A percentile compares a stretch with the other conserved stretches of the same genome.
Conservation (phyloP, 2,329 filamentous ascomycete genomes). For the Fusarium dimerum region DNA sequence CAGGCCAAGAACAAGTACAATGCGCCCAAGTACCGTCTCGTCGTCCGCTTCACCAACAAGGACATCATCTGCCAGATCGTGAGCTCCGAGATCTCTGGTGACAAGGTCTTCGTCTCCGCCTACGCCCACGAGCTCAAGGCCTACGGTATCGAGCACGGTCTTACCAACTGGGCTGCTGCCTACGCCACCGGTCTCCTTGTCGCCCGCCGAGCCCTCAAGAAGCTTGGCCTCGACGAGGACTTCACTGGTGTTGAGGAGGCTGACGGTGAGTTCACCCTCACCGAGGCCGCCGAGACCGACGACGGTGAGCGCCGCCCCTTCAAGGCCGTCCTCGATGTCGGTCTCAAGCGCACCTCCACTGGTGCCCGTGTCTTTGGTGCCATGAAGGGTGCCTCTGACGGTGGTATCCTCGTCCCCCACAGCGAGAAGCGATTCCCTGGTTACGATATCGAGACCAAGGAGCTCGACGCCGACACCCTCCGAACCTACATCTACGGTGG, state of each 20-base stretch:
- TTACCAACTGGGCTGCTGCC: slow-evolving; percentile 99
- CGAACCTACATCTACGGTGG: slow-evolving; percentile 99
- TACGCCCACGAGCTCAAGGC: slow-evolving; percentile 97
- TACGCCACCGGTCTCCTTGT: slow-evolving; percentile 97
- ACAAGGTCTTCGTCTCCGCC: slow-evolving; percentile 92
- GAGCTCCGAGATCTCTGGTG: slow-evolving; percentile 91
- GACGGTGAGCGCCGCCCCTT: slow-evolving; percentile 96
- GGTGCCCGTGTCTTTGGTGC: slow-evolving; percentile 98
- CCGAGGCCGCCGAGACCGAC: slow-evolving; percentile 88
- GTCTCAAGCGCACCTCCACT: slow-evolving; percentile 94
- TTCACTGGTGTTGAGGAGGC: slow-evolving; percentile 97
- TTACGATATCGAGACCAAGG: slow-evolving; percentile 95
- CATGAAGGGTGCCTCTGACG: slow-evolving; percentile 99
- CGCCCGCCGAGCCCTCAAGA: slow-evolving; percentile 93
- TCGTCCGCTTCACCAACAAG: slow-evolving; percentile 99
- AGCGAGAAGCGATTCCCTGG: slow-evolving; percentile 99
- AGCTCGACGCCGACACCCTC: slow-evolving; percentile 94
- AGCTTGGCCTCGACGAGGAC: slow-evolving; percentile 91
- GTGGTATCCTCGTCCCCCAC: slow-evolving; percentile 95
- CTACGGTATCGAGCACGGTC: slow-evolving; percentile 97
- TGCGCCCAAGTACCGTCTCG: slow-evolving; percentile 98
- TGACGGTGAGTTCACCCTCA: slow-evolving; percentile 93
- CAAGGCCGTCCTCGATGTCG: slow-evolving; percentile 98
- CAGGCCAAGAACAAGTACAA: slow-evolving; percentile 99
- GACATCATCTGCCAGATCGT: slow-evolving; percentile 99